Base-by-base conservation (phyloP, 2,329 filamentous ascomycete genomes). In the Phialocephala sp. region DNA sequence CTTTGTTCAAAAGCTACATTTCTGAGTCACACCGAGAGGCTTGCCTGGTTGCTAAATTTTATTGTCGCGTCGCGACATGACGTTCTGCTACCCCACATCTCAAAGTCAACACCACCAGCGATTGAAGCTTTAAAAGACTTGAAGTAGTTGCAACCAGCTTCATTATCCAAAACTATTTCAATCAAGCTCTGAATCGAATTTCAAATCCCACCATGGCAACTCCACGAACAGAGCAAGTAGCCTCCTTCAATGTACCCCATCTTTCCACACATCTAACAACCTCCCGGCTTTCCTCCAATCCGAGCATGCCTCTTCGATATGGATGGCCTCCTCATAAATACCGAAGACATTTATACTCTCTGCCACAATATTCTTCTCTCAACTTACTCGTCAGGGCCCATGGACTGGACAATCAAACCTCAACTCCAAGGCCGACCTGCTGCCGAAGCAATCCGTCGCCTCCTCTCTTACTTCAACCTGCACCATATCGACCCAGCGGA, bases 221-320 rank as follows among this genome's bases (percentile, higher is more conserved):
- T 52, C 62, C 67, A 52, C 50, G 60, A 62, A 69, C 66, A 67
- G 68, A 72, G 70, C 70, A 64, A 45, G 60, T 65, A 20, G 14
- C 22, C 39, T 20, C 12, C 8, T 41, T 50, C 54, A 37, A 37
- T 59, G 56, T 12, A n/a, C 12, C 20, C 37, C 20, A 37, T 3
- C 58, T 35, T 32, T 32, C 27, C 6, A 32, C 27, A 6, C 27
- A 60, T 39, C 63, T 63, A 59, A 66, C 47, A 58, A 39, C 27
- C 24, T 47, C 37, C 37, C 74, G 92, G 90, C 77, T 89, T 93
- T 79, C 91, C 91, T 22, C 88, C 90, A 59, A 85, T 98, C 66
- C 87, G 93, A 72, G 95, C 94, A 72, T 97, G 93, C 79, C 89
- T 99, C 71, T 98, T 99, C 79, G 95, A 98, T 83, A 97, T 98